phyloP scores from a whole-genome alignment of 352 stramenopile genomes.

The Phytophthora brassicae region DNA sequence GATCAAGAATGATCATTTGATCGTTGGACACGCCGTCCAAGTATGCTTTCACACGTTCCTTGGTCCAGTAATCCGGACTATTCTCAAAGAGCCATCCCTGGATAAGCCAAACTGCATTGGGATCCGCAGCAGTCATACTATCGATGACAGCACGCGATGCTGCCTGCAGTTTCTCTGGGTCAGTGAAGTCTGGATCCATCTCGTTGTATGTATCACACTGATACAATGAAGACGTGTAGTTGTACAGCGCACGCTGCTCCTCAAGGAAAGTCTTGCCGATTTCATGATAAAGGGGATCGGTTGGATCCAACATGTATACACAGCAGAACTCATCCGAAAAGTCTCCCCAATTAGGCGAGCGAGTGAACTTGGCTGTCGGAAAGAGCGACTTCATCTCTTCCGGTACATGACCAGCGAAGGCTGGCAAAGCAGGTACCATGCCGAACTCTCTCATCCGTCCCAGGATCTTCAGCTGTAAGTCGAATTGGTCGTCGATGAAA shows the following conservation, averaged over 20 bases:
- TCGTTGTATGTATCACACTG: slow-evolving; percentile 86
- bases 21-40: slow-evolving; percentile 55
- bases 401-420: slow-evolving; percentile 88
- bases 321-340: slow-evolving; percentile 84
- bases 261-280: slow-evolving; percentile 83
- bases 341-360: slow-evolving; percentile 77
- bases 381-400: slow-evolving; percentile 77
- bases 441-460: slow-evolving; percentile 82
- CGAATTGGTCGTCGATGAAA: slow-evolving; percentile 84
- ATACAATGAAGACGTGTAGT: slow-evolving; percentile 77
- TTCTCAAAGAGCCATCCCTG: slow-evolving; percentile 82
- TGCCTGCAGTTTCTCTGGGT: slow-evolving; percentile 42
- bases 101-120: slow-evolving; percentile 82
- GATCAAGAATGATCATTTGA: slow-evolving; percentile 79
- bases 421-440: slow-evolving; percentile 90
- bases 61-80: slow-evolving; percentile 63
- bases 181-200: slow-evolving; percentile 73
- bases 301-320: slow-evolving; percentile 80
- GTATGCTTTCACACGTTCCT: slow-evolving; percentile 54
- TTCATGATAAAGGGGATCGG: slow-evolving; percentile 80
- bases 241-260: slow-evolving; percentile 59
- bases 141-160: slow-evolving; percentile 72
- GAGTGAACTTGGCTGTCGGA: slow-evolving; percentile 74
- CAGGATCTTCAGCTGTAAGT: slow-evolving; percentile 82
- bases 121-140: slow-evolving; percentile 71